Percentiles rank a stretch among this genome's conserved stretches.
phyloP scores from a whole-genome alignment of 2,329 filamentous ascomycete genomes.

The Hypoxylon sp. region DNA sequence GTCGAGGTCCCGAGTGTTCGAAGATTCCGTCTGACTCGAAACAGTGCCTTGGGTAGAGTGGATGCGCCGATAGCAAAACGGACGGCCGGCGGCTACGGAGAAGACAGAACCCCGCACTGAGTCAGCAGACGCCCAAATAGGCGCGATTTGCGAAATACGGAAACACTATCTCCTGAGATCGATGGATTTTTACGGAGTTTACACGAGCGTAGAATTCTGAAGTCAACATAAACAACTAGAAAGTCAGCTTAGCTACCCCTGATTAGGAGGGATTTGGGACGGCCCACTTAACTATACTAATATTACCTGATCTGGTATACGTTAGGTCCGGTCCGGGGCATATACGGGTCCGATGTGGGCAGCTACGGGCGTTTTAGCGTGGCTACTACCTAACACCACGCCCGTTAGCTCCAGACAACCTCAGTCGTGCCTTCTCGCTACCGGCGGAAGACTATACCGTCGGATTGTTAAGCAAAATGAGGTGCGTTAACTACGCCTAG shows the following conservation, averaged over 20 bases:
- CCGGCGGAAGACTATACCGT: background rate
- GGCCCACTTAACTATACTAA: background rate
- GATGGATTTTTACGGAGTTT: too few relatives aligned
- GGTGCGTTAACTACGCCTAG: background rate
- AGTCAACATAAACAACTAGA: background rate
- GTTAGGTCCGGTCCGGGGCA: conserved; percentile 2
- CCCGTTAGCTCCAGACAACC: conserved; percentile 6
- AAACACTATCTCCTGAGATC: too few relatives aligned
- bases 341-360: background rate
- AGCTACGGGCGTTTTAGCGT: background rate
- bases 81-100: too few relatives aligned
- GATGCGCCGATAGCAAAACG: too few relatives aligned
- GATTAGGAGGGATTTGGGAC: background rate
- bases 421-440: background rate
- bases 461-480: background rate
- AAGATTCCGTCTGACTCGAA: too few relatives aligned
- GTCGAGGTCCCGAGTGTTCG: too few relatives aligned
- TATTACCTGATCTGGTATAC: background rate
- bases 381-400: conserved; percentile 9
- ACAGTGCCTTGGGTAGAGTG: too few relatives aligned
- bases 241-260: background rate
- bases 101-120: too few relatives aligned
- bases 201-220: background rate
- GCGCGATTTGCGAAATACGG: too few relatives aligned
- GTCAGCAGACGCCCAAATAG: too few relatives aligned